These are phyloP conservation scores for Penicillium brasilianum DNA, from an alignment of 2,329 filamentous ascomycete species.

Conservation along the genomic window DNA sequence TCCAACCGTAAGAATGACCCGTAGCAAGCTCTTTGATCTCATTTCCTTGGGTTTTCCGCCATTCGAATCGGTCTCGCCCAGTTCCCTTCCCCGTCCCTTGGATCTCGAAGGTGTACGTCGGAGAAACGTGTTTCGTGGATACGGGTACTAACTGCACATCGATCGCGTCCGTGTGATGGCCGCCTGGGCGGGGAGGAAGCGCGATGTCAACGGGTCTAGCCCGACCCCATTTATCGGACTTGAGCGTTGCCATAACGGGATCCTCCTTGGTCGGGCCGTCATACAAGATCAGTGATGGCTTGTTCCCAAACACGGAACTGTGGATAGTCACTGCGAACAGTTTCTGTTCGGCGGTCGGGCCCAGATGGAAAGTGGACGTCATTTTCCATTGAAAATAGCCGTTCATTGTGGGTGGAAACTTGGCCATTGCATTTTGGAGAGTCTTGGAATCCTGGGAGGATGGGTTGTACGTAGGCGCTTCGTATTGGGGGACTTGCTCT, in stretches of 20 bases:
- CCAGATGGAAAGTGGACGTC: constrained; percentile 21
- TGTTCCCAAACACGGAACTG: not conserved
- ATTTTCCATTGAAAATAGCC: constrained; percentile 23
- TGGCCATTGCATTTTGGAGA: constrained; percentile 11
- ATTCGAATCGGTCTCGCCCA: constrained; percentile 14
- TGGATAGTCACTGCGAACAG: not conserved
- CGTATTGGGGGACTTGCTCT: not conserved
- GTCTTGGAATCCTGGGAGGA: not conserved
- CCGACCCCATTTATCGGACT: not conserved
- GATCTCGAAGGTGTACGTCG: constrained; percentile 1
- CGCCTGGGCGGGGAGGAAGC: not conserved
- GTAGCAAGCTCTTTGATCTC: constrained; percentile 20
- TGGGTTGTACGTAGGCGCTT: not conserved
- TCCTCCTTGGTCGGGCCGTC: not conserved
- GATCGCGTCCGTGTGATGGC: not conserved
- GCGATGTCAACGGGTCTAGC: not conserved
- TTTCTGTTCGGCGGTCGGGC: constrained; percentile 7
- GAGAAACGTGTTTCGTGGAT: not conserved
- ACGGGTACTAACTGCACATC: not conserved
- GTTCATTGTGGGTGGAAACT: constrained; percentile 21
- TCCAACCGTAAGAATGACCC: constrained; percentile 17
- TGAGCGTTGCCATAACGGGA: not conserved
- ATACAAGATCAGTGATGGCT: not conserved
- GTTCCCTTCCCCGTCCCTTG: constrained; percentile 15
- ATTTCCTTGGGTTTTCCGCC: constrained; percentile 19